Percentiles rank a stretch among this genome's conserved stretches.
These are phyloP conservation scores for Coffea eugenioides DNA, from an alignment of 257 asterid genomes.

Conservation along the genomic window DNA sequence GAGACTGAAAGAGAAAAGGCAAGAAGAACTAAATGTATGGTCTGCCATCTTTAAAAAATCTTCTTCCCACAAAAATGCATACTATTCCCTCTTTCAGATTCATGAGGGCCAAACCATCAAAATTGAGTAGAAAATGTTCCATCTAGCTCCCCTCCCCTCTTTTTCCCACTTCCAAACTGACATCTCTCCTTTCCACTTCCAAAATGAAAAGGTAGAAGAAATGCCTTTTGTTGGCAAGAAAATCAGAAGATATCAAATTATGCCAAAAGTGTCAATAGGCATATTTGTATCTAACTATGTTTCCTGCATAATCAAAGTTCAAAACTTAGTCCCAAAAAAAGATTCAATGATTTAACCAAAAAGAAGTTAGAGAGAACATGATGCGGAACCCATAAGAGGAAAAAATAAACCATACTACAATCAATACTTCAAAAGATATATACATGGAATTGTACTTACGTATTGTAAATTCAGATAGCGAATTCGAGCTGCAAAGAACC, in stretches of 20 bases:
- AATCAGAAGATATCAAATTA: not conserved
- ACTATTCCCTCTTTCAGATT: not conserved
- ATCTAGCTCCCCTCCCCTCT: no score
- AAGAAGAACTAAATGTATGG: no score
- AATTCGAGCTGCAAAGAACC: slow-evolving; percentile 56
- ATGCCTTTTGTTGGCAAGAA: not conserved
- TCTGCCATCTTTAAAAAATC: not conserved
- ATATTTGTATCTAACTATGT: not conserved
- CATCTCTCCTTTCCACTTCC: no score
- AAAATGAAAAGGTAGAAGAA: no score
- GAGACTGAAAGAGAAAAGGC: not conserved
- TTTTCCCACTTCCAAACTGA: no score
- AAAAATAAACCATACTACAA: not conserved
- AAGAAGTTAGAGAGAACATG: no score
- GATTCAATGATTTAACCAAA: no score
- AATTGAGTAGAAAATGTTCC: not conserved
- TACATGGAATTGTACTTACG: slow-evolving; percentile 49
- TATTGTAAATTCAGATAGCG: slow-evolving; percentile 67
- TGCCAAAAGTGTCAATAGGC: not conserved
- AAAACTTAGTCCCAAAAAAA: not conserved
- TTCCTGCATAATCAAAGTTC: not conserved
- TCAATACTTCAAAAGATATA: not conserved
- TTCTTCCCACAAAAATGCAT: not conserved
- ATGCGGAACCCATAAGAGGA: no score
- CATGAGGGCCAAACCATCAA: not conserved